Conservation (phyloP, 306 rosid species). For the Cicer judaicum region DNA sequence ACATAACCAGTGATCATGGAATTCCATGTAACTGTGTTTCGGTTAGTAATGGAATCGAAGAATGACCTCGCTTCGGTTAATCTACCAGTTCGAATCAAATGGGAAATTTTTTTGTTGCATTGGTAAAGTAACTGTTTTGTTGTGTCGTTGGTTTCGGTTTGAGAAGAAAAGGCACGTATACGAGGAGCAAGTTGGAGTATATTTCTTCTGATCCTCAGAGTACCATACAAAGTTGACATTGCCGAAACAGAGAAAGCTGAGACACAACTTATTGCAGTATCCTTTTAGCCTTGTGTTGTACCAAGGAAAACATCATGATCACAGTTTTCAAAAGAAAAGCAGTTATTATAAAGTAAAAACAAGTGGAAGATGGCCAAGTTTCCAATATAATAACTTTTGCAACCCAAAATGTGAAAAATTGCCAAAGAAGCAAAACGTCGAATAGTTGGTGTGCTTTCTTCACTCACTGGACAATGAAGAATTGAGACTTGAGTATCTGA, state of each 20-base stretch:
- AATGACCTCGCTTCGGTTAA: conserved; percentile 49
- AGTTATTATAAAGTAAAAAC: neutral
- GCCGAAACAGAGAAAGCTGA: conserved; percentile 1
- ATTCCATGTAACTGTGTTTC: conserved; percentile 51
- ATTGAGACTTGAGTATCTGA: too few species aligned
- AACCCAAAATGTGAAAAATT: neutral
- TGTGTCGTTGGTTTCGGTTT: conserved; percentile 17
- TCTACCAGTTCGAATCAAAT: conserved; percentile 51
- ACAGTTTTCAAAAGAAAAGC: neutral
- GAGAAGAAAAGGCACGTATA: conserved; percentile 36
- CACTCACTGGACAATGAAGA: neutral
- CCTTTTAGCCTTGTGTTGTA: too few species aligned
- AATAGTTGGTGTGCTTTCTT: conserved; percentile 44
- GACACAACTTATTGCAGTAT: neutral
- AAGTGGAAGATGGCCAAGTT: neutral
- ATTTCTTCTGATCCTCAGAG: conserved; percentile 24
- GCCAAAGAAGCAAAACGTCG: conserved; percentile 42
- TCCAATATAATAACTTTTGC: neutral
- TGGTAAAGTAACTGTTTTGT: conserved; percentile 4
- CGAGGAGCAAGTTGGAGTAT: neutral
- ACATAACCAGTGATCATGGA: conserved; percentile 55
- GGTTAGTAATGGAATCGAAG: conserved; percentile 45
- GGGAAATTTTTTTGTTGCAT: conserved; percentile 50
- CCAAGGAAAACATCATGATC: conserved; percentile 37
- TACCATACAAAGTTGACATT: conserved; percentile 29